Base-by-base conservation (phyloP, 805 yeast species). In the Clavispora vitiphila region DNA sequence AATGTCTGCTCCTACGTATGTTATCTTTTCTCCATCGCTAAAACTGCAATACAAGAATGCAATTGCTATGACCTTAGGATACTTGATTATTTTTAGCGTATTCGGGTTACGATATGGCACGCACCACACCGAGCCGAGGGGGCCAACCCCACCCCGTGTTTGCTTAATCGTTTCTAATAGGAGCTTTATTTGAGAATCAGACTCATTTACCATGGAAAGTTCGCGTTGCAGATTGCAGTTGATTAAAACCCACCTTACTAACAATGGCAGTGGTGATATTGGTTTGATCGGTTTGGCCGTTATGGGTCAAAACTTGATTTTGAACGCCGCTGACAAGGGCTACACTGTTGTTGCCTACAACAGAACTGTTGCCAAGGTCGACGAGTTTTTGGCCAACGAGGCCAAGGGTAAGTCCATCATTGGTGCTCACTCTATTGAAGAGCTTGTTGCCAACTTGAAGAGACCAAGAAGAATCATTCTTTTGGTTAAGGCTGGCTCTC, bases 201-300 rank as follows among this genome's bases (percentile, higher is more conserved):
- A n/a, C 32, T 8, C 32, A 29, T 15, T 29, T 29, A 11, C 7
- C n/a, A 15, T 16, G 32, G 12, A n/a, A 15, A 15, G 20, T 1
- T 5, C 12, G 10, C 35, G 10, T 10, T 12, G 12, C 9, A 30
- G 39, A 6, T n/a, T 36, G n/a, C 19, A 23, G 7, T 15, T 26
- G 8, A 22, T 39, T 2, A 14, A 14, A 5, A 23, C 30, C 2
- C 43, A 36, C 7, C 29, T 35, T 48, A 57, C 64, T 62, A 61
- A 57, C 62, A 47, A 39, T 18, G 26, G 29, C 35, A 81, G 86
- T 66, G 93, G 91, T 78, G 99, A 91, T 83, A 82, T 91, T 70
- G 99, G 97, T 72, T 86, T 91, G 69, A 90, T 93, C 64, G 99
- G 99, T 68, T 80, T 91, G 80, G 99, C 99, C 84, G 99, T 91